A percentile compares a stretch with the other conserved stretches of the same genome.
Conservation (phyloP, 305 asterid species). For the Coffea humblotiana region DNA sequence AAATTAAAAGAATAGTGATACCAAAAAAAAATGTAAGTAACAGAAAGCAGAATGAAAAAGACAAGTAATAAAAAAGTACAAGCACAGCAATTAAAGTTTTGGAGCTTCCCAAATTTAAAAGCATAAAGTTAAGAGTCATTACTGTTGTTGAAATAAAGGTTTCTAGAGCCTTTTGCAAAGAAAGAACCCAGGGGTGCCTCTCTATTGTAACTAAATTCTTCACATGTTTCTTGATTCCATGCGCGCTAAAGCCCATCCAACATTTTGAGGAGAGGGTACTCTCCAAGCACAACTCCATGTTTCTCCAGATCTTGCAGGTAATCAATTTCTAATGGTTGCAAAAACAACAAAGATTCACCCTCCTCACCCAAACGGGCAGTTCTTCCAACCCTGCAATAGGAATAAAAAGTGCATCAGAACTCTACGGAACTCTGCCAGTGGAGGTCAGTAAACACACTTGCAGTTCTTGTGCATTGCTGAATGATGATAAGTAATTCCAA, state of each 20-base stretch:
- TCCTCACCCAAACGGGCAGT: conserved; percentile 93
- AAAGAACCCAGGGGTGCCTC: conserved; percentile 81
- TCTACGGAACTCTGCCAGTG: background rate
- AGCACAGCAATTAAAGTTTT: conserved; percentile 3
- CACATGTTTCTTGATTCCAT: conserved; percentile 41
- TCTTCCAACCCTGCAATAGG: conserved; percentile 83
- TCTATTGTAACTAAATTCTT: conserved; percentile 67
- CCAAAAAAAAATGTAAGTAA: no score
- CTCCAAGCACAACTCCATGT: conserved; percentile 67
- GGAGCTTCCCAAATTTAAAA: background rate
- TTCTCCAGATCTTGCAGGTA: conserved; percentile 76
- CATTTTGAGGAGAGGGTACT: conserved; percentile 75
- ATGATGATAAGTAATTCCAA: background rate
- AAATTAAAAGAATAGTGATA: no score
- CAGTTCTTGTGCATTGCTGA: background rate
- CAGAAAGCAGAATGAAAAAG: no score
- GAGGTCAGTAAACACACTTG: background rate
- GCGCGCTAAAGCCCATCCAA: conserved; percentile 57
- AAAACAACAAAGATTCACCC: conserved; percentile 76
- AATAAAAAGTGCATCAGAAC: conserved; percentile 11
- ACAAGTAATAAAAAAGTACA: background rate
- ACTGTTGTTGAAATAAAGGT: conserved; percentile 63
- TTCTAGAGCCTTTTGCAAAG: conserved; percentile 79
- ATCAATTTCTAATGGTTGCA: conserved; percentile 80
- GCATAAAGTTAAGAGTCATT: conserved; percentile 11